Conservation (phyloP, 306 rosid genomes). For the Castanea sativa region DNA sequence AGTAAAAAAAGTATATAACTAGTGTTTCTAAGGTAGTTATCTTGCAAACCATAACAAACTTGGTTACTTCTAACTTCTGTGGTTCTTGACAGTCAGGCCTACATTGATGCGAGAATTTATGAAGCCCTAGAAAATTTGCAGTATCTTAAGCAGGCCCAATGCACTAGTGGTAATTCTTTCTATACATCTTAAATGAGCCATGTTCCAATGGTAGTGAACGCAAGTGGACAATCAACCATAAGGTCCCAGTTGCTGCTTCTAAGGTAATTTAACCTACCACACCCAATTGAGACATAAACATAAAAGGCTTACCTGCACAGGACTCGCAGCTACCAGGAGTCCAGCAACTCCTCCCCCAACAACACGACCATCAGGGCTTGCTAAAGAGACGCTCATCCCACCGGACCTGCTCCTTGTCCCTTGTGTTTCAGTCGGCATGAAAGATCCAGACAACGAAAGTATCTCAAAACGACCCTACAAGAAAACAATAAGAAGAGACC, state of each 20-base stretch:
- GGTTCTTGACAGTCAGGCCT: background rate
- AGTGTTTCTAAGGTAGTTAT: background rate
- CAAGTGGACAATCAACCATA: background rate
- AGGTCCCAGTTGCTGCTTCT: background rate
- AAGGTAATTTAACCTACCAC: background rate
- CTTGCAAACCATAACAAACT: background rate
- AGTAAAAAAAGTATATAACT: background rate
- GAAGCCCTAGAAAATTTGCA: background rate
- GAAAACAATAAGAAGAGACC: background rate
- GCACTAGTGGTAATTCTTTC: background rate
- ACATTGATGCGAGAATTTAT: background rate
- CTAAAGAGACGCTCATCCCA: conserved; percentile 70
- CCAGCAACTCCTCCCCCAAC: conserved; percentile 82
- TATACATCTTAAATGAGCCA: background rate
- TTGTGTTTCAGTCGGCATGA: conserved; percentile 71
- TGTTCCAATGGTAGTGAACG: background rate
- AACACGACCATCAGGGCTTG: conserved; percentile 73
- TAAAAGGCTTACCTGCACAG: conserved; percentile 62
- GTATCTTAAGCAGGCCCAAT: background rate
- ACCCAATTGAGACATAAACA: background rate
- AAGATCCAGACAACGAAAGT: conserved; percentile 71
- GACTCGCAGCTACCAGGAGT: conserved; percentile 67
- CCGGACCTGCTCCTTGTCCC: conserved; percentile 79
- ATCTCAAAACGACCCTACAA: conserved; percentile 84
- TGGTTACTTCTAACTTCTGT: background rate